phyloP scores from a whole-genome alignment of 495 filamentous ascomycete species.

The Daldinia concentrica region DNA sequence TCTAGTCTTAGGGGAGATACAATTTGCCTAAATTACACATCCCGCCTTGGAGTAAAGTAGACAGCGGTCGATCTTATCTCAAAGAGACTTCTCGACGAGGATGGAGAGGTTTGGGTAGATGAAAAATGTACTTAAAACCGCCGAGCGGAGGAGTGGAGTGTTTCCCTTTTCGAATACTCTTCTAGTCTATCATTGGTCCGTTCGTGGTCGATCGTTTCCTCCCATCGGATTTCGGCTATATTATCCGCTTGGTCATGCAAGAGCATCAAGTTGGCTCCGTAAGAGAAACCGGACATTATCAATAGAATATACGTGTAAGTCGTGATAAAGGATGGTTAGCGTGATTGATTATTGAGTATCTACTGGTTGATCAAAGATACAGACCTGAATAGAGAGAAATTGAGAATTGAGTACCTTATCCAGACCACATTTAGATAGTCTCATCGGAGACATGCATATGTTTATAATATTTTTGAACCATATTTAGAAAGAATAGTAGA shows the following conservation, averaged over 20 bases:
- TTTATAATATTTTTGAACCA: background rate
- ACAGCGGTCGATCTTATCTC: conserved; percentile 31
- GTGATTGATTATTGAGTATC: background rate
- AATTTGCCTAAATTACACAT: conserved; percentile 40
- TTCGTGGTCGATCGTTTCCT: conserved; percentile 14
- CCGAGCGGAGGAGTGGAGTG: conserved; percentile 29
- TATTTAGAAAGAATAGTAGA: background rate
- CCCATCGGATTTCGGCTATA: conserved; percentile 35
- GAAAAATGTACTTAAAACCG: conserved; percentile 20
- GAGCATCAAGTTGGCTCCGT: background rate
- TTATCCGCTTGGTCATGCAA: conserved; percentile 20
- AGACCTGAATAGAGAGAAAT: too few species aligned
- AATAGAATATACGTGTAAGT: background rate
- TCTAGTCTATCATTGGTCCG: conserved; percentile 21
- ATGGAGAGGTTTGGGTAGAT: conserved; percentile 24
- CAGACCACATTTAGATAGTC: too few species aligned
- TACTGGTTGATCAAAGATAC: too few species aligned
- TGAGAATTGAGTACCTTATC: too few species aligned
- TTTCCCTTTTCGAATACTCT: conserved; percentile 24
- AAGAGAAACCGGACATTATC: background rate
- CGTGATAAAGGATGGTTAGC: background rate
- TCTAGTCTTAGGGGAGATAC: conserved; percentile 3
- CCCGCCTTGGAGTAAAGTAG: conserved; percentile 19
- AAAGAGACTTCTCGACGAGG: conserved; percentile 19
- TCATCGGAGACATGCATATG: too few species aligned